Conservation (phyloP, 2,329 filamentous ascomycete genomes). For the Davidsoniella eucalypti region DNA sequence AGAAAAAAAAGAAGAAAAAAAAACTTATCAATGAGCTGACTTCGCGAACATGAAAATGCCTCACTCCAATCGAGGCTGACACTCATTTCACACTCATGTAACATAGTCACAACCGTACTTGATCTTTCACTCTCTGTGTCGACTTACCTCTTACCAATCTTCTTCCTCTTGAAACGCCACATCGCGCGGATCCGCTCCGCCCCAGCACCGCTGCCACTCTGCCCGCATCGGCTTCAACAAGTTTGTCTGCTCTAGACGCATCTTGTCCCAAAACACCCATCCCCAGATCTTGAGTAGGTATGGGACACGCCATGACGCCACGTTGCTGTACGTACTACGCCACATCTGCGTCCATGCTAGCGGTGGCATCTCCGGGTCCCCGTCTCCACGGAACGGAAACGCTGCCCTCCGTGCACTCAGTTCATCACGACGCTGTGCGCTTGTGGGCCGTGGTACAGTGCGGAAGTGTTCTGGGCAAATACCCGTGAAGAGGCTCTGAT, state of each 20-base stretch:
- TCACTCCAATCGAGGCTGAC: background rate
- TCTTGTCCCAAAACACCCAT: slow-evolving; percentile 11
- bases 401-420: background rate
- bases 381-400: slow-evolving; percentile 10
- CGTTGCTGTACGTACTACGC: slow-evolving; percentile 10
- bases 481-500: background rate
- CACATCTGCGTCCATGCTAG: slow-evolving; percentile 9
- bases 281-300: slow-evolving; percentile 12
- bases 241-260: background rate
- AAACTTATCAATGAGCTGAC: too few relatives aligned
- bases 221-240: slow-evolving; percentile 1
- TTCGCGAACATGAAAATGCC: background rate
- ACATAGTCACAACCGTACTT: background rate
- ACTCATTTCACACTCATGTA: background rate
- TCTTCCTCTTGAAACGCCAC: background rate
- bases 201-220: slow-evolving; percentile 10
- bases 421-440: background rate
- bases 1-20: background rate
- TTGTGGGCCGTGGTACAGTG: background rate
- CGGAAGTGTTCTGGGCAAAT: background rate
- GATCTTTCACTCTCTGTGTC: background rate
- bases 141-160: background rate
- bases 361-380: background rate
- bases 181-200: slow-evolving; percentile 7
- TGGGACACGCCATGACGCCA: slow-evolving; percentile 7